A percentile compares a stretch with the other conserved stretches of the same genome.
Evolutionary conservation across 768 basidiomycete species (phyloP).

Genomic region (Suillus paluster): DNA sequence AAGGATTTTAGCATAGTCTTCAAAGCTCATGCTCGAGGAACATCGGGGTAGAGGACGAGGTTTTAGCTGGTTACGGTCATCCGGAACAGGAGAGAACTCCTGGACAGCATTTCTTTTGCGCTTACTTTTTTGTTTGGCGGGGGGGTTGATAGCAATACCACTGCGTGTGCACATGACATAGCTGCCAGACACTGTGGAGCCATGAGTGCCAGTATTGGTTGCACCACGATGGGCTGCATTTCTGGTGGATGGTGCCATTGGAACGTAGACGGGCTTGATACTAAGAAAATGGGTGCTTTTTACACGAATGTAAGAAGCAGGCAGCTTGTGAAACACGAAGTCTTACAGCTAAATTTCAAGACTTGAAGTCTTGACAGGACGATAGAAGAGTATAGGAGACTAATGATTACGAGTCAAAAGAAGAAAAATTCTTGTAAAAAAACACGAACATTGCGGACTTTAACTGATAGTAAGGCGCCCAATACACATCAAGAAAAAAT

Average conservation of each 20-base stretch:
- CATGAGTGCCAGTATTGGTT: not conserved
- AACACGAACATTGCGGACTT: not conserved
- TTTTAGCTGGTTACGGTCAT: not conserved
- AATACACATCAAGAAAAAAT: not conserved
- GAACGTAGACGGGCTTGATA: not conserved
- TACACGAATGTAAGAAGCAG: not conserved
- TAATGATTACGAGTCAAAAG: not conserved
- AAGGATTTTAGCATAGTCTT: not conserved
- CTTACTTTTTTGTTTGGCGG: not conserved
- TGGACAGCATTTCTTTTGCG: not conserved
- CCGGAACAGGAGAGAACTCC: not conserved
- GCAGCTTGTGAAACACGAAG: not conserved
- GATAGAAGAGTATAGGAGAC: not conserved
- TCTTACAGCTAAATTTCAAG: not conserved
- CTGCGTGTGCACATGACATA: not conserved
- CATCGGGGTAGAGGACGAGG: not conserved
- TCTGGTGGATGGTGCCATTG: not conserved
- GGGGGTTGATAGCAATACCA: not conserved
- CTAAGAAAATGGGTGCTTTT: not conserved
- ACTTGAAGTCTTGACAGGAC: not conserved
- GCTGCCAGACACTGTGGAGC: not conserved
- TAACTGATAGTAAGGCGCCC: not conserved
- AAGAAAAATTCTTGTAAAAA: not conserved
- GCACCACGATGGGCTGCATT: not conserved
- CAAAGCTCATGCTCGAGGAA: not conserved